phyloP scores from a whole-genome alignment of 148 eudicot genomes.

The Silene latifolia region DNA sequence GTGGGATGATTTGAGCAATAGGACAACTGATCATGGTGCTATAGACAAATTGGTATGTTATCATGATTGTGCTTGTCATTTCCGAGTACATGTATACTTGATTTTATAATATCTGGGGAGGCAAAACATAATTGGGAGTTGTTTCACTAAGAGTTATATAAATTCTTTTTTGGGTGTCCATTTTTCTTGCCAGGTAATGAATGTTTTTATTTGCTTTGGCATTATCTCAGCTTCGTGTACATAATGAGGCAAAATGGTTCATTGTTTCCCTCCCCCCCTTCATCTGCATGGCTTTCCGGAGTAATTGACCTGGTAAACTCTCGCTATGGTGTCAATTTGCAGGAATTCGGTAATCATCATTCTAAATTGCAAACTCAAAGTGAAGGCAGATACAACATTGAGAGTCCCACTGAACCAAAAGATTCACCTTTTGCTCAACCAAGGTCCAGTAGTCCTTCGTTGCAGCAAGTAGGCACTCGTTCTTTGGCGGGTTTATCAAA shows the following conservation, averaged over 20 bases:
- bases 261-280: neutral
- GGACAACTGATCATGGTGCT: slow-evolving; percentile 32
- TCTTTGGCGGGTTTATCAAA: slow-evolving; percentile 34
- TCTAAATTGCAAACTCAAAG: slow-evolving; percentile 34
- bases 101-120: slow-evolving; percentile 7
- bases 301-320: slow-evolving; percentile 14
- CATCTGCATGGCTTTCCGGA: neutral
- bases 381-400: slow-evolving; percentile 42
- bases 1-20: slow-evolving; percentile 75
- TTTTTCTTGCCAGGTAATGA: neutral
- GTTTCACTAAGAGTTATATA: neutral
- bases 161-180: neutral
- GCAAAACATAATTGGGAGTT: neutral
- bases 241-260: neutral
- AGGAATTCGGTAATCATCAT: slow-evolving; percentile 45
- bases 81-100: slow-evolving; percentile 6
- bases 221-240: neutral
- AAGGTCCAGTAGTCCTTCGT: slow-evolving; percentile 35
- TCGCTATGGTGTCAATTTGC: slow-evolving; percentile 22
- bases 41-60: slow-evolving; percentile 54
- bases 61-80: neutral
- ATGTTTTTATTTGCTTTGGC: neutral
- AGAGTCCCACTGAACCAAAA: slow-evolving; percentile 44
- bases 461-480: slow-evolving; percentile 35
- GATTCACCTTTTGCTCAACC: slow-evolving; percentile 38